A percentile compares a stretch with the other conserved stretches of the same genome.
These are phyloP conservation scores for Alnus rubra DNA, from an alignment of 306 rosid species.

Conservation along the genomic window DNA sequence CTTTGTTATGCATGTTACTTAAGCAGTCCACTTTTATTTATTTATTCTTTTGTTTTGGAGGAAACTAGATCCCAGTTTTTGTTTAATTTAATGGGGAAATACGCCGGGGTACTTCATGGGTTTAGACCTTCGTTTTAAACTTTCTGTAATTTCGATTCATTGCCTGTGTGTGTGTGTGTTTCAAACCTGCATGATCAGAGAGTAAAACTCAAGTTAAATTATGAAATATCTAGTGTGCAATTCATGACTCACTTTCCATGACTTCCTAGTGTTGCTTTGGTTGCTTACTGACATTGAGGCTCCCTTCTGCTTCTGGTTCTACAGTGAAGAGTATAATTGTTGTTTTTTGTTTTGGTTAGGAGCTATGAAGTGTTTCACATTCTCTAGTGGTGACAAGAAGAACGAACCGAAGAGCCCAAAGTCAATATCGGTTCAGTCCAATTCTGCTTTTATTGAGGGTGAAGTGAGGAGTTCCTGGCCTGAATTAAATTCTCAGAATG, in stretches of 20 bases:
- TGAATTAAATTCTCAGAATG: conserved; percentile 64
- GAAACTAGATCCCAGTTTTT: neutral
- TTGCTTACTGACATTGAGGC: conserved; percentile 14
- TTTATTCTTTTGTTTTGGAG: neutral
- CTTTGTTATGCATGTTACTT: neutral
- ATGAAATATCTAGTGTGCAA: neutral
- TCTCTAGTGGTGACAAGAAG: conserved; percentile 57
- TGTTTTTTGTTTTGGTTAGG: neutral
- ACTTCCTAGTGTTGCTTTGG: conserved; percentile 30
- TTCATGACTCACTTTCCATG: conserved; percentile 9
- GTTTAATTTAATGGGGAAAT: neutral
- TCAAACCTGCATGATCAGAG: conserved; percentile 24
- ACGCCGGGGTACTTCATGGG: too few species aligned
- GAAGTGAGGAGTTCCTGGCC: conserved; percentile 71
- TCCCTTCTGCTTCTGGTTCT: conserved; percentile 30
- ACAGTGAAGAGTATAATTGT: conserved; percentile 24
- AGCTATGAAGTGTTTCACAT: conserved; percentile 72
- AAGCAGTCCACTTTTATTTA: neutral
- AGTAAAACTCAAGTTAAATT: neutral
- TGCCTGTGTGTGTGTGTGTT: neutral
- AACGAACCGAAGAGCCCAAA: conserved; percentile 52
- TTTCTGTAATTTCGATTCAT: neutral
- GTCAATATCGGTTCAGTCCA: conserved; percentile 46
- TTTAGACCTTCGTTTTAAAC: neutral
- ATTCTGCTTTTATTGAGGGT: conserved; percentile 44